Percentiles rank a stretch among this genome's conserved stretches.
phyloP scores from a whole-genome alignment of 768 basidiomycete species.

The Naematelia encephala region DNA sequence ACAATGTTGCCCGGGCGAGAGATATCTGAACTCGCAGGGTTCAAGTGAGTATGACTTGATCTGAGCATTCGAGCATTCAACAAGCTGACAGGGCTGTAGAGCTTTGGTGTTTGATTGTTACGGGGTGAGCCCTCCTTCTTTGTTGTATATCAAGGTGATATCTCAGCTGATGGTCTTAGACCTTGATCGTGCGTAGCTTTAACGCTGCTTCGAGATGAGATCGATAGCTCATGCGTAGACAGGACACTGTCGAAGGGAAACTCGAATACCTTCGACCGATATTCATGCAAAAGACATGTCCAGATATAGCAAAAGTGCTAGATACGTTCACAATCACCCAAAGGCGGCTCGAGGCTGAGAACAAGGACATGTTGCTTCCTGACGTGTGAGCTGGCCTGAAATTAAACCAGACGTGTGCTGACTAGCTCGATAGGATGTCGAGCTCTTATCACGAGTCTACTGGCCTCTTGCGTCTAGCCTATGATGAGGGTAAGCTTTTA shows the following conservation, averaged over 20 bases:
- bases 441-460: background rate
- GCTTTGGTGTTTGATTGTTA: constrained; percentile 32
- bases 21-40: background rate
- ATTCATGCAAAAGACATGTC: constrained; percentile 26
- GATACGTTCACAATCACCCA: constrained; percentile 9
- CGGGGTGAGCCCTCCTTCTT: constrained; percentile 17
- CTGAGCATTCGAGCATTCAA: background rate
- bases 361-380: constrained; percentile 26
- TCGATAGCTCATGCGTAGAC: background rate
- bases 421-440: background rate
- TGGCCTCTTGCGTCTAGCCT: constrained; percentile 16
- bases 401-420: too few species aligned
- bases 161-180: constrained; percentile 8
- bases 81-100: constrained; percentile 4
- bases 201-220: background rate
- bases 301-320: constrained; percentile 14
- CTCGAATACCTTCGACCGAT: constrained; percentile 14
- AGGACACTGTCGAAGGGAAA: constrained; percentile 4
- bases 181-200: constrained; percentile 18
- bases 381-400: constrained; percentile 34
- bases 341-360: constrained; percentile 16
- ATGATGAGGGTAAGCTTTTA: constrained; percentile 18
- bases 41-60: constrained; percentile 1
- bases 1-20: too few species aligned
- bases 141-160: background rate